Evolutionary conservation across 352 stramenopile species (phyloP), one percentile per base, ranked within the genome.

Genomic region (Discostella stelligera): DNA sequence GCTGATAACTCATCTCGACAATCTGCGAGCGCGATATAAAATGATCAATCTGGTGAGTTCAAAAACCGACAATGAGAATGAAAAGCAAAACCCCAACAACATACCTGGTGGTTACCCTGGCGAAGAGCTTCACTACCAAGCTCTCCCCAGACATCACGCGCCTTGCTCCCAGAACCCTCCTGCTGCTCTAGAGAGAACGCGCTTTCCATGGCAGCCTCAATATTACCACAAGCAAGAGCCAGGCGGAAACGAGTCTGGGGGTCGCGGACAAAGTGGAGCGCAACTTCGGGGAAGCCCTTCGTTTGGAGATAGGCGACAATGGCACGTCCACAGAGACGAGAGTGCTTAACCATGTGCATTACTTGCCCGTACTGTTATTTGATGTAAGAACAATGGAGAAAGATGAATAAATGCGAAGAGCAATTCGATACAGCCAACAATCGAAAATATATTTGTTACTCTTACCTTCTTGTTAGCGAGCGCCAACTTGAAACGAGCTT

Each of bases 281-380:
- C 97, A 20, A 99, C 97, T 78, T 99, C 97, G 2, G 97, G 97
- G 84, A 98, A 99, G n/a, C 97, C 97, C 87, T 99, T 99, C 48
- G 96, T 94, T 64, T 98, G 98, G 59, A 99, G 85, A 86, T 99
- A 99, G 30, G 95, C 96, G 70, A 99, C 98, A 83, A 99, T 99
- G 20, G 97, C 96, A 82, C 98, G 95, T 30, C 97, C 97, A 84
- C 96, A 99, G 14, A 99, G 89, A 39, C 95, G 94, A 72, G 94
- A 97, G 83, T 98, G 94, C 37, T 95, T 95, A 61, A 99, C 97
- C 95, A 99, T 98, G 80, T 97, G 94, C 96, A 99, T 99, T 32
- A 99, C 97, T 77, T 98, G 95, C 9, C 94, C 97, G 83, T 98
- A 99, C 81, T 98, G 94, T 53, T 83, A 62, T 63, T 27, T 23